Percentiles rank a stretch among this genome's conserved stretches.
Evolutionary conservation across 164 flowering plant genomes (phyloP).

Genomic region (Pachysandra terminalis): DNA sequence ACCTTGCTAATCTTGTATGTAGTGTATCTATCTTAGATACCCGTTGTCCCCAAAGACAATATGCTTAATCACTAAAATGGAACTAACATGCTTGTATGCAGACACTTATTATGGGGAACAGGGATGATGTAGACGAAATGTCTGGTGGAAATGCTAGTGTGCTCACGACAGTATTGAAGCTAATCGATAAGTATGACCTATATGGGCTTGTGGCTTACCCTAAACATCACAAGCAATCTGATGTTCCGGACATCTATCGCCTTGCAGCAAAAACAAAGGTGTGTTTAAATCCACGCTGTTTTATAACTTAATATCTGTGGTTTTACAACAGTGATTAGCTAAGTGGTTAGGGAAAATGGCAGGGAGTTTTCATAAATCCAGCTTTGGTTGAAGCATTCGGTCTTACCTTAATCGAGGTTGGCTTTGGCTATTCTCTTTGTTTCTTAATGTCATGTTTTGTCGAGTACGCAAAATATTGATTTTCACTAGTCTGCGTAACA

Average conservation of each 20-base stretch:
- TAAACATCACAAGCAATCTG: conserved; percentile 91
- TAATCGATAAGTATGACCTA: conserved; percentile 88
- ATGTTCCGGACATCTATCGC: conserved; percentile 93
- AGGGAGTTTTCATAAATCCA: conserved; percentile 98
- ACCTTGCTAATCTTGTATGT: conserved; percentile 92
- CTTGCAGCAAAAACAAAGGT: conserved; percentile 92
- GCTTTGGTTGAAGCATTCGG: conserved; percentile 97
- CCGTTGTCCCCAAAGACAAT: neutral
- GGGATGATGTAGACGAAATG: conserved; percentile 94
- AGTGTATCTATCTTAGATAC: neutral
- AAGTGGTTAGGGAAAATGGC: conserved; percentile 20
- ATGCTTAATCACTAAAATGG: neutral
- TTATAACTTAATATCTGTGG: neutral
- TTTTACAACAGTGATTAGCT: conserved; percentile 6
- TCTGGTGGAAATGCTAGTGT: conserved; percentile 74
- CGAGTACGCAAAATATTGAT: neutral
- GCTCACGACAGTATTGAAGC: conserved; percentile 74
- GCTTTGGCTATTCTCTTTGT: conserved; percentile 14
- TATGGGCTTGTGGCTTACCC: conserved; percentile 95
- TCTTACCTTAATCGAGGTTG: conserved; percentile 92
- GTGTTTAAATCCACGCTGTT: neutral
- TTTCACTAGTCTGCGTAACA: neutral
- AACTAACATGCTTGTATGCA: conserved; percentile 24
- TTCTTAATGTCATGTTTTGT: neutral
- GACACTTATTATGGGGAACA: conserved; percentile 94